Evolutionary conservation across 495 filamentous ascomycete genomes (phyloP).

Genomic region (Daldinia concentrica): DNA sequence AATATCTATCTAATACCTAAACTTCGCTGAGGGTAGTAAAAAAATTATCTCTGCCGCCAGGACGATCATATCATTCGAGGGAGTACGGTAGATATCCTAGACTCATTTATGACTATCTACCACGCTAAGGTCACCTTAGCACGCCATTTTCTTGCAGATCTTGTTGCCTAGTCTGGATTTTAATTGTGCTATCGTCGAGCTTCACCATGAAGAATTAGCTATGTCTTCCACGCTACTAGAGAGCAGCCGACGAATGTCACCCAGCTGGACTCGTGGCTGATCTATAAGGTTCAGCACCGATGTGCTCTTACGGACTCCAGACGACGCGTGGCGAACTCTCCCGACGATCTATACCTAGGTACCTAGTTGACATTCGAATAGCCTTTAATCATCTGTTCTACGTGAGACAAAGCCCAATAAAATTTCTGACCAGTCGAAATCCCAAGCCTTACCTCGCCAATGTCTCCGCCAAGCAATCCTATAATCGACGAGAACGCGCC

Average conservation of each 20-base stretch:
- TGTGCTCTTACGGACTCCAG: not conserved
- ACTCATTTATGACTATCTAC: not conserved
- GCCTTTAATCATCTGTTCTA: not conserved
- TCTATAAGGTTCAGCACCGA: not conserved
- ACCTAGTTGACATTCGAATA: not conserved
- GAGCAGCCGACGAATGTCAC: not conserved
- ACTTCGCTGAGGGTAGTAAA: not conserved
- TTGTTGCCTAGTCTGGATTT: not conserved
- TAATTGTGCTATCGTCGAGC: not conserved
- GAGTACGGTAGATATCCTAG: not conserved
- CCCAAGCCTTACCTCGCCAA: not conserved
- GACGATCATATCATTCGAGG: not conserved
- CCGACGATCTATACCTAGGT: not conserved
- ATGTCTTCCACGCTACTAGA: not conserved
- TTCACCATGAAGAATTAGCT: not conserved
- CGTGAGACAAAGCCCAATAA: not conserved
- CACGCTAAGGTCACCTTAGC: too few relatives aligned
- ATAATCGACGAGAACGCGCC: not conserved
- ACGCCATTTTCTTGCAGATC: not conserved
- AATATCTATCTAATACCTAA: not conserved
- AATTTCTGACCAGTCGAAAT: not conserved
- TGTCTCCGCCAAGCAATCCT: too few relatives aligned
- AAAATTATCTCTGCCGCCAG: not conserved
- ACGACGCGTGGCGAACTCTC: not conserved
- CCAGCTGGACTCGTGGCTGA: not conserved